Evolutionary conservation across 2,329 filamentous ascomycete species (phyloP).

Genomic region (Emydomyces testavorans): DNA sequence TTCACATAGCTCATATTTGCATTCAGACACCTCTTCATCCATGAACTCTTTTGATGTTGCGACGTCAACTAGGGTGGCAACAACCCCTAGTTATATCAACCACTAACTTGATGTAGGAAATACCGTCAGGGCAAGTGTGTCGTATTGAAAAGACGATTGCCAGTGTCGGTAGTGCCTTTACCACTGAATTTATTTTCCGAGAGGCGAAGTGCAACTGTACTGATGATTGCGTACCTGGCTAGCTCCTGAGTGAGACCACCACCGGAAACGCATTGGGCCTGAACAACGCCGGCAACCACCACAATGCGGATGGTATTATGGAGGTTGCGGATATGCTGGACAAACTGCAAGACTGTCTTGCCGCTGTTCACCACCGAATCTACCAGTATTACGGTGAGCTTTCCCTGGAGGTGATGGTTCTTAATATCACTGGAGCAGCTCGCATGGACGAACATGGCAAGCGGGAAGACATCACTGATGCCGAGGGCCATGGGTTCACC

Average conservation of each 20-base stretch:
- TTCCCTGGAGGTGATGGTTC: constrained; percentile 31
- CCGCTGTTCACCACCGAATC: constrained; percentile 53
- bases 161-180: constrained; percentile 45
- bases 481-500: constrained; percentile 52
- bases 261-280: constrained; percentile 27
- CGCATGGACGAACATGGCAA: constrained; percentile 43
- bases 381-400: constrained; percentile 41
- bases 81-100: too few species aligned
- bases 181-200: constrained; percentile 49
- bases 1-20: too few species aligned
- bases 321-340: constrained; percentile 37
- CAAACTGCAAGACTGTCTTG: constrained; percentile 40
- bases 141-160: constrained; percentile 43
- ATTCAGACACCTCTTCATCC: too few species aligned
- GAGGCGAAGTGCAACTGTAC: constrained; percentile 43
- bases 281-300: constrained; percentile 46
- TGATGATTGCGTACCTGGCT: constrained; percentile 23
- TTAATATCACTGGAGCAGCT: constrained; percentile 33
- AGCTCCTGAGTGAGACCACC: constrained; percentile 16
- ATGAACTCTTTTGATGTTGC: too few species aligned
- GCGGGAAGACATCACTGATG: constrained; percentile 43
- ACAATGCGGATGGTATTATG: constrained; percentile 38
- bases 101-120: too few species aligned
- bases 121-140: constrained; percentile 7
- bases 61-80: too few species aligned